Conservation (phyloP, 345 rosid genomes). For the Angophora floribunda region DNA sequence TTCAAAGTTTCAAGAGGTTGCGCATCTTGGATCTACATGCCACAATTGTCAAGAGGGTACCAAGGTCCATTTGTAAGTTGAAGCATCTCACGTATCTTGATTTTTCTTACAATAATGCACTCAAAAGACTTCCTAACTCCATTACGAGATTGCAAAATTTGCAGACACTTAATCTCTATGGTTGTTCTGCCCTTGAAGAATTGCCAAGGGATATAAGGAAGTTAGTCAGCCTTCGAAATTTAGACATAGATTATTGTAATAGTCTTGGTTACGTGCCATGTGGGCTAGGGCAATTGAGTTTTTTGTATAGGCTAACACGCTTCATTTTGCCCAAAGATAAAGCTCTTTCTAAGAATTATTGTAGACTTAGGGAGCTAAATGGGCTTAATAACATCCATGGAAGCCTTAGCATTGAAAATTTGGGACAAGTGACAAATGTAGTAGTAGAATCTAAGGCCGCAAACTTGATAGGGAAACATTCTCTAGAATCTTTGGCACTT, state of each 20-base stretch:
- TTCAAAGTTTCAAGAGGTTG: background rate
- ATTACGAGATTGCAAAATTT: background rate
- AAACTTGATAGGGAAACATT: background rate
- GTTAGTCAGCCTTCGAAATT: background rate
- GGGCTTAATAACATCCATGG: background rate
- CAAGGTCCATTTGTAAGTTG: background rate
- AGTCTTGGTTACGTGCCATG: background rate
- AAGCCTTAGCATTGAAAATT: background rate
- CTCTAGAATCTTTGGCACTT: background rate
- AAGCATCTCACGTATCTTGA: background rate
- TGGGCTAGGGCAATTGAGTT: background rate
- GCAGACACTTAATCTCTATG: background rate
- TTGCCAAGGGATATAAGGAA: background rate
- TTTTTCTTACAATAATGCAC: background rate
- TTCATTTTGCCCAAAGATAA: background rate
- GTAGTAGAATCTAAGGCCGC: background rate
- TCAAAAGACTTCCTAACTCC: background rate
- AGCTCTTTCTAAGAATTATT: background rate
- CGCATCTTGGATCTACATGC: background rate
- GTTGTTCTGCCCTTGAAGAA: background rate
- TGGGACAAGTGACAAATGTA: background rate
- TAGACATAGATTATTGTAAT: background rate
- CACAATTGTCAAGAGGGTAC: background rate
- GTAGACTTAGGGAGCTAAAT: background rate
- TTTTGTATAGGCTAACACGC: background rate